These are phyloP conservation scores for Tephrocybe sp. DNA, from an alignment of 768 basidiomycete species.

Conservation along the genomic window DNA sequence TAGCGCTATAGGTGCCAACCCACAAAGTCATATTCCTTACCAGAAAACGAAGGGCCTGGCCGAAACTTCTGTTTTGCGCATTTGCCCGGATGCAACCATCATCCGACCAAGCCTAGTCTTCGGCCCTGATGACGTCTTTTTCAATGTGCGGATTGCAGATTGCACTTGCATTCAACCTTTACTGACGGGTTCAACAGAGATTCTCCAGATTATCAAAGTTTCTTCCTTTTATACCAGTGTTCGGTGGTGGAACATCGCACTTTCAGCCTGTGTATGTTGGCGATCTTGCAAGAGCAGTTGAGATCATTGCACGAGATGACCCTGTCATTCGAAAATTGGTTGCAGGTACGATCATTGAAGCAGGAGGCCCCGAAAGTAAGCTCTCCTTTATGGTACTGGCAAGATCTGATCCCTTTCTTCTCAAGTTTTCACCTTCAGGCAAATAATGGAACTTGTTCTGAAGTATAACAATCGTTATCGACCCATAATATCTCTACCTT, in stretches of 20 bases:
- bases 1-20: conserved; percentile 75
- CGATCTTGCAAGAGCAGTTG: conserved; percentile 62
- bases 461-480: conserved; percentile 48
- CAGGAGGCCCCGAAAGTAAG: conserved; percentile 36
- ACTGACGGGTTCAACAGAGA: conserved; percentile 34
- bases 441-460: conserved; percentile 66
- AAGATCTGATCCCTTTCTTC: background rate
- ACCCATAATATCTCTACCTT: conserved; percentile 64
- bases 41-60: conserved; percentile 59
- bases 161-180: background rate
- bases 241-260: conserved; percentile 59
- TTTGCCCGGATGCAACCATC: conserved; percentile 52
- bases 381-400: background rate
- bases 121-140: conserved; percentile 75
- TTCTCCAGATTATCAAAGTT: conserved; percentile 58
- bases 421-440: conserved; percentile 62
- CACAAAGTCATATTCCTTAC: conserved; percentile 55
- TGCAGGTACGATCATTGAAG: conserved; percentile 50
- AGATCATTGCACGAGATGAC: conserved; percentile 51
- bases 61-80: conserved; percentile 49
- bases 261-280: conserved; percentile 77
- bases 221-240: conserved; percentile 74
- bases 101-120: conserved; percentile 73
- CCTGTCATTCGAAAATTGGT: conserved; percentile 36
- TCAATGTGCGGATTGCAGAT: conserved; percentile 45